Evolutionary conservation across 2,329 filamentous ascomycete genomes (phyloP).

Genomic region (Aspergillus intermedius): DNA sequence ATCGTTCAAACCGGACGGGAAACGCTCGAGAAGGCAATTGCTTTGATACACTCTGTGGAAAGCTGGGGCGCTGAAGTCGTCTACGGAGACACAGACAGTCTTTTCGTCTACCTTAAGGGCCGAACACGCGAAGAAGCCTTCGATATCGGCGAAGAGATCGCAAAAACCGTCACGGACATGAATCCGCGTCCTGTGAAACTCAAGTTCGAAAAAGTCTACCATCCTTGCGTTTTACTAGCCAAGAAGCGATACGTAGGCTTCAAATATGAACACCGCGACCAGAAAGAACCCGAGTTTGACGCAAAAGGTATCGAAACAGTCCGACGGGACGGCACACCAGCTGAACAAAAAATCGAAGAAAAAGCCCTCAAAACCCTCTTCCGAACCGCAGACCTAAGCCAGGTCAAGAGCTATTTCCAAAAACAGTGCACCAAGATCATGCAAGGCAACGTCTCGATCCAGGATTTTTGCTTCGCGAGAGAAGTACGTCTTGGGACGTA

Average conservation of each 20-base stretch:
- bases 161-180: slow-evolving; percentile 74
- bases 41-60: slow-evolving; percentile 79
- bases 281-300: slow-evolving; percentile 80
- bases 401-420: slow-evolving; percentile 87
- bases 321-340: slow-evolving; percentile 85
- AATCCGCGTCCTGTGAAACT: slow-evolving; percentile 91
- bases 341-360: slow-evolving; percentile 94
- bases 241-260: slow-evolving; percentile 99
- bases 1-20: slow-evolving; percentile 95
- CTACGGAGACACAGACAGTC: slow-evolving; percentile 93
- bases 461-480: slow-evolving; percentile 92
- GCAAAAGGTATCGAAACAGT: slow-evolving; percentile 99
- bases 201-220: slow-evolving; percentile 98
- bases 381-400: slow-evolving; percentile 77
- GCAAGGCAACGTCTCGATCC: slow-evolving; percentile 76
- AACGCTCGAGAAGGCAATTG: slow-evolving; percentile 88
- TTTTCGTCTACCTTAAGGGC: slow-evolving; percentile 86
- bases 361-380: slow-evolving; percentile 85
- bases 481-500: slow-evolving; percentile 91
- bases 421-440: slow-evolving; percentile 87
- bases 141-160: slow-evolving; percentile 85
- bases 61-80: slow-evolving; percentile 94
- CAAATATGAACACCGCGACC: slow-evolving; percentile 77
- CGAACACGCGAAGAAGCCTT: slow-evolving; percentile 85
- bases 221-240: slow-evolving; percentile 85